phyloP scores from a whole-genome alignment of 495 filamentous ascomycete genomes.

The Sordaria brevicollis region DNA sequence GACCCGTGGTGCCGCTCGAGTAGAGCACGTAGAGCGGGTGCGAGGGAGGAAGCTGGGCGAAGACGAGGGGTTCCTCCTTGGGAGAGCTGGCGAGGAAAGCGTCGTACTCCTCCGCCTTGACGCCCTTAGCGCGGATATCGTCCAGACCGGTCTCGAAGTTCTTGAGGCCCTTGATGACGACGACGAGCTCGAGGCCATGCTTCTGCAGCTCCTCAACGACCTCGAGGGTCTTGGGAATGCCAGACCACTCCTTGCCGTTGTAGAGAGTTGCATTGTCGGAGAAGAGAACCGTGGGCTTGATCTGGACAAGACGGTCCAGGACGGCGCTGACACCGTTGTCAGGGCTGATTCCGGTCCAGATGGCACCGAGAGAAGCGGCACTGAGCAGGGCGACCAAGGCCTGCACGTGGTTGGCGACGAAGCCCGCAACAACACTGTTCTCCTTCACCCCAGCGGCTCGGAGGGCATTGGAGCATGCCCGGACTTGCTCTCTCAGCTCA shows the following conservation, averaged over 20 bases:
- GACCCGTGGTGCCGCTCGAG: conserved; percentile 78
- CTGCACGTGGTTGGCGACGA: conserved; percentile 77
- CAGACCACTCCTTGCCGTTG: conserved; percentile 73
- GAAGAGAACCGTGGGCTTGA: conserved; percentile 70
- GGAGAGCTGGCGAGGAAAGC: conserved; percentile 25
- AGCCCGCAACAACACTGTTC: conserved; percentile 68
- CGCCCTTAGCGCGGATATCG: conserved; percentile 33
- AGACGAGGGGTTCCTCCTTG: conserved; percentile 41
- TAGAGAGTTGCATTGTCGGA: conserved; percentile 80
- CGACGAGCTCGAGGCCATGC: conserved; percentile 48
- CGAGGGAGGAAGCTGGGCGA: conserved; percentile 65
- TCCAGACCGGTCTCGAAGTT: conserved; percentile 38
- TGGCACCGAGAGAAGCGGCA: conserved; percentile 66
- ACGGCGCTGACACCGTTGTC: conserved; percentile 67
- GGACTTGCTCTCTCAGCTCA: conserved; percentile 67
- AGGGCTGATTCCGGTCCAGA: conserved; percentile 83
- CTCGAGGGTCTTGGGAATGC: conserved; percentile 59
- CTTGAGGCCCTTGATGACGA: conserved; percentile 57
- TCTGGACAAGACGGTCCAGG: conserved; percentile 71
- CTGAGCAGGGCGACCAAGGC: conserved; percentile 82
- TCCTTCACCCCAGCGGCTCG: conserved; percentile 53
- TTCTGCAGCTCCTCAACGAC: conserved; percentile 53
- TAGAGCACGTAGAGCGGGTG: conserved; percentile 88
- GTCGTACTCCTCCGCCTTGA: conserved; percentile 36
- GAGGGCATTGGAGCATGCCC: conserved; percentile 60